phyloP scores from a whole-genome alignment of 176 grass and related monocot genomes.

The Carex cristatella region DNA sequence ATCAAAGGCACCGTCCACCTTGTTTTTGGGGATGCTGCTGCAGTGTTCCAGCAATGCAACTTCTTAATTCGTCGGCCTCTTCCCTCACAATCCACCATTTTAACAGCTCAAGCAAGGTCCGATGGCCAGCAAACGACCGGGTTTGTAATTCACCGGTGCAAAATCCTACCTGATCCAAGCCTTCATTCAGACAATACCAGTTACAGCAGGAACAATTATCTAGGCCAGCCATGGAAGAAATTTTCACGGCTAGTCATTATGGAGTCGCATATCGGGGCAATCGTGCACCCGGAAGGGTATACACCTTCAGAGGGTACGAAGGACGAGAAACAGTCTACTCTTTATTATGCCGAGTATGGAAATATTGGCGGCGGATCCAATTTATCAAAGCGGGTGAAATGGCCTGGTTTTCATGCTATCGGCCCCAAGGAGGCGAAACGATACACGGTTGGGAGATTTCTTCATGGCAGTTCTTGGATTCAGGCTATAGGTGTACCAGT shows the following conservation, averaged over 20 bases:
- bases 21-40: conserved; percentile 70
- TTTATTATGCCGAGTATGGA: conserved; percentile 63
- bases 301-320: conserved; percentile 49
- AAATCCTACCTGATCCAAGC: conserved; percentile 36
- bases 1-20: conserved; percentile 89
- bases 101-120: conserved; percentile 60
- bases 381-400: conserved; percentile 25
- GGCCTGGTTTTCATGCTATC: conserved; percentile 52
- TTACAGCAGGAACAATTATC: conserved; percentile 28
- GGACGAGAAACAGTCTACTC: conserved; percentile 27
- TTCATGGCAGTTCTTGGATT: conserved; percentile 72
- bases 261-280: conserved; percentile 49
- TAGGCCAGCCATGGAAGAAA: conserved; percentile 72
- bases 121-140: conserved; percentile 75
- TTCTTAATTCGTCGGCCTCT: conserved; percentile 52
- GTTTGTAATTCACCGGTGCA: conserved; percentile 68
- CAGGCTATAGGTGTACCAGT: conserved; percentile 59
- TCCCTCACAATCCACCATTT: conserved; percentile 40
- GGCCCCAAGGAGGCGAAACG: conserved; percentile 30
- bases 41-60: conserved; percentile 83
- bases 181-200: conserved; percentile 15
- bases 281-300: conserved; percentile 66
- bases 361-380: conserved; percentile 50
- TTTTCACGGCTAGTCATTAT: conserved; percentile 61
- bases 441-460: conserved; percentile 64